A percentile compares a stretch with the other conserved stretches of the same genome.
Conservation (phyloP, 2,329 filamentous ascomycete species). For the Chrysoporthe puriensis region DNA sequence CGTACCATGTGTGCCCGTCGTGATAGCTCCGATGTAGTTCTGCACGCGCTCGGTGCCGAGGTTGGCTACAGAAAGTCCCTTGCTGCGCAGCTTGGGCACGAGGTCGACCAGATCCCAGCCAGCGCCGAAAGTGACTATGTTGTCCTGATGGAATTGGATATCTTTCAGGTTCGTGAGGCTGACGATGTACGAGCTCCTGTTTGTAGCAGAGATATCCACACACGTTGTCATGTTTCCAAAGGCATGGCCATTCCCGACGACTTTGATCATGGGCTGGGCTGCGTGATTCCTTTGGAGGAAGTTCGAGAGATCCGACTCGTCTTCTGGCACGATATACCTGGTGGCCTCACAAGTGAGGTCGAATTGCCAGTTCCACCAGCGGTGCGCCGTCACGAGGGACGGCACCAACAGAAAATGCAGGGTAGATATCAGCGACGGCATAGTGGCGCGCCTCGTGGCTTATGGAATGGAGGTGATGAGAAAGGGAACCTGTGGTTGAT, state of each 20-base stretch:
- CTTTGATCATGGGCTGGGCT: conserved; percentile 3
- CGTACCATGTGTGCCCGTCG: conserved; percentile 7
- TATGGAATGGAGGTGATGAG: neutral
- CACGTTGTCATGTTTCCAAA: conserved; percentile 12
- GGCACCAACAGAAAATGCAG: conserved; percentile 1
- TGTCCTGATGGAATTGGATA: conserved; percentile 1
- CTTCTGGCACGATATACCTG: neutral
- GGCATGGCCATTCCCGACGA: conserved; percentile 8
- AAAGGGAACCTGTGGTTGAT: neutral
- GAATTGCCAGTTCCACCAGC: conserved; percentile 13
- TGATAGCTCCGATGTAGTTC: conserved; percentile 5
- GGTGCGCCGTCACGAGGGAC: conserved; percentile 5
- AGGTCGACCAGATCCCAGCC: conserved; percentile 9
- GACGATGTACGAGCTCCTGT: conserved; percentile 10
- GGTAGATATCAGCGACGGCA: neutral
- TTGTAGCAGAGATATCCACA: conserved; percentile 7
- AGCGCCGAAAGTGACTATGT: conserved; percentile 4
- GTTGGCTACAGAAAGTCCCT: conserved; percentile 3
- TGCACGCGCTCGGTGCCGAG: conserved; percentile 11
- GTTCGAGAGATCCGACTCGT: neutral
- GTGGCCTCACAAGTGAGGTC: conserved; percentile 10
- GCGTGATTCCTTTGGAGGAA: neutral
- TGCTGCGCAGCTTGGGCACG: conserved; percentile 2
- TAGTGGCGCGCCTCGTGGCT: neutral
- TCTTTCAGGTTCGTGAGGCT: conserved; percentile 13